phyloP scores from a whole-genome alignment of 78 protist genomes.

The Trichosphaerium sp. region DNA sequence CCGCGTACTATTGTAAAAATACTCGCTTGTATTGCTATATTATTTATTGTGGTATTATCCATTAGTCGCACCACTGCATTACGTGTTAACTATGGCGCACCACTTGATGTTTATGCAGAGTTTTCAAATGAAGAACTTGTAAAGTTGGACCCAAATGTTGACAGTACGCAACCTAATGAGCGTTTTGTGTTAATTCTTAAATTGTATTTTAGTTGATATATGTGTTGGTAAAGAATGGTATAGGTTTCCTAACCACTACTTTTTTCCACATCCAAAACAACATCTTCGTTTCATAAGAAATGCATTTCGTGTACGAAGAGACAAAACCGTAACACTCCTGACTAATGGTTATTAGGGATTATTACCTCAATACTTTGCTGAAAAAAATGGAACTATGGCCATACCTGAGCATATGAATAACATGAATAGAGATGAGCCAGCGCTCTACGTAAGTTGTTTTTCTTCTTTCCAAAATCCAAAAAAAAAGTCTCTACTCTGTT shows the following conservation, averaged over 20 bases:
- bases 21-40: too few relatives aligned
- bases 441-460: conserved; percentile 17
- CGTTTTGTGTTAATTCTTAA: too few relatives aligned
- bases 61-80: conserved; percentile 23
- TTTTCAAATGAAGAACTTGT: conserved; percentile 3
- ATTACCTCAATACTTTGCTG: too few relatives aligned
- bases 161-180: too few relatives aligned
- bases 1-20: too few relatives aligned
- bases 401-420: conserved; percentile 10
- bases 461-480: too few relatives aligned
- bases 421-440: conserved; percentile 12
- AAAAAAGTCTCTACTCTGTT: too few relatives aligned
- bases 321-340: too few relatives aligned
- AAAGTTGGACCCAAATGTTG: too few relatives aligned
- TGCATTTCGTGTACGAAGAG: conserved; percentile 1
- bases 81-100: conserved; percentile 32
- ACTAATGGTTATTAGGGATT: too few relatives aligned
- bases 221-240: conserved; percentile 90
- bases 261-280: conserved; percentile 45
- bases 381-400: background rate
- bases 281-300: conserved; percentile 1
- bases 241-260: conserved; percentile 72
- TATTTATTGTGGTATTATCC: conserved; percentile 15
- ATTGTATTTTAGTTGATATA: conserved; percentile 21
- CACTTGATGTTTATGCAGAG: conserved; percentile 12